These are phyloP conservation scores for Eucalyptus regnans DNA, from an alignment of 345 rosid genomes.

Conservation along the genomic window DNA sequence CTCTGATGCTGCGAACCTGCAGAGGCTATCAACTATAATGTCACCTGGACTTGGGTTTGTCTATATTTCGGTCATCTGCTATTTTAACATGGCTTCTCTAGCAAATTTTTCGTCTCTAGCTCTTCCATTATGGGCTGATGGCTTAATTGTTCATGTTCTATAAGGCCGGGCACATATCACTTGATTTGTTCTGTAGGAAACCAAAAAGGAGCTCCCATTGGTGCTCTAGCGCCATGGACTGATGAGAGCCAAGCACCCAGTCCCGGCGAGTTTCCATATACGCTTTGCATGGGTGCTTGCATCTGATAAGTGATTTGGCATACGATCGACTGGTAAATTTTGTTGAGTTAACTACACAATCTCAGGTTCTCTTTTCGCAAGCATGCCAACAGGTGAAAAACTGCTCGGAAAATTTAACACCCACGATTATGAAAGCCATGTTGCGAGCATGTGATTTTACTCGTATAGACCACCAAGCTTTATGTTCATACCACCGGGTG, in stretches of 20 bases:
- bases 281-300: not conserved
- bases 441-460: not conserved
- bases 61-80: not conserved
- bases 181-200: not conserved
- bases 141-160: not conserved
- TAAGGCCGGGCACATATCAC: not conserved
- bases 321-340: not conserved
- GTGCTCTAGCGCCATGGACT: not conserved
- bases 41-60: not conserved
- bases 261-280: not conserved
- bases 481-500: not conserved
- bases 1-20: no score
- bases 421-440: not conserved
- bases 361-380: not conserved
- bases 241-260: not conserved
- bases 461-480: rapidly evolving
- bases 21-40: not conserved
- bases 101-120: not conserved
- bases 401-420: not conserved
- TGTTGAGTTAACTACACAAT: not conserved
- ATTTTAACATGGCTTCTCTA: not conserved
- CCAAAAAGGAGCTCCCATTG: not conserved
- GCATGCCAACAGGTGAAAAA: not conserved
- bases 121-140: not conserved
- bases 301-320: not conserved